These are phyloP conservation scores for Colletotrichum magnum DNA, from an alignment of 2,329 filamentous ascomycete species.

Conservation along the genomic window DNA sequence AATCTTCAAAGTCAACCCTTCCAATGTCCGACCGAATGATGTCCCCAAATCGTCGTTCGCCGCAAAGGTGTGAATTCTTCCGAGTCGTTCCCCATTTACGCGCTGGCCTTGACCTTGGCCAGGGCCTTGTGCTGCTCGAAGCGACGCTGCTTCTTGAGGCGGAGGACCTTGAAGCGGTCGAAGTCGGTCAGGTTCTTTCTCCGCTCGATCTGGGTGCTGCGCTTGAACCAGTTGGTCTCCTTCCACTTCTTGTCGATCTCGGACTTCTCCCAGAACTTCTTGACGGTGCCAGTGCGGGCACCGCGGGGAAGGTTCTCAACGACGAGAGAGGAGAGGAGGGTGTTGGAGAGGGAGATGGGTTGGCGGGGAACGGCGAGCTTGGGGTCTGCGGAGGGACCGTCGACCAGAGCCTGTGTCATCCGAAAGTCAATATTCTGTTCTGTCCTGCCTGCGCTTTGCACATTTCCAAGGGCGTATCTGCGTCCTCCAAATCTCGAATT, in stretches of 20 bases:
- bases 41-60: slow-evolving; percentile 18
- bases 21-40: slow-evolving; percentile 31
- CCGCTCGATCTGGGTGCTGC: slow-evolving; percentile 86
- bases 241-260: slow-evolving; percentile 96
- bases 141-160: slow-evolving; percentile 99
- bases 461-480: neutral
- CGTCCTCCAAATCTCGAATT: neutral
- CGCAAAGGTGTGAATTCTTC: slow-evolving; percentile 28
- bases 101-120: slow-evolving; percentile 89
- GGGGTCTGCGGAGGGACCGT: slow-evolving; percentile 89
- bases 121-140: slow-evolving; percentile 98
- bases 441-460: too few species aligned
- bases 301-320: slow-evolving; percentile 89
- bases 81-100: slow-evolving; percentile 65
- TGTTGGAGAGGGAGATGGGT: slow-evolving; percentile 83
- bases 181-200: slow-evolving; percentile 96
- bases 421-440: slow-evolving; percentile 18
- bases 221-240: slow-evolving; percentile 94
- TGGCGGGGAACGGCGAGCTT: slow-evolving; percentile 89
- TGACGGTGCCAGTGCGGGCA: slow-evolving; percentile 85
- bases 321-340: slow-evolving; percentile 91
- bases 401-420: slow-evolving; percentile 84
- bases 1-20: slow-evolving; percentile 41
- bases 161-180: slow-evolving; percentile 99
- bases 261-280: slow-evolving; percentile 90